Evolutionary conservation across 192 early-diverging fungal genomes (phyloP), one percentile per base, ranked within the genome.

Genomic region (Coemansia sp.): DNA sequence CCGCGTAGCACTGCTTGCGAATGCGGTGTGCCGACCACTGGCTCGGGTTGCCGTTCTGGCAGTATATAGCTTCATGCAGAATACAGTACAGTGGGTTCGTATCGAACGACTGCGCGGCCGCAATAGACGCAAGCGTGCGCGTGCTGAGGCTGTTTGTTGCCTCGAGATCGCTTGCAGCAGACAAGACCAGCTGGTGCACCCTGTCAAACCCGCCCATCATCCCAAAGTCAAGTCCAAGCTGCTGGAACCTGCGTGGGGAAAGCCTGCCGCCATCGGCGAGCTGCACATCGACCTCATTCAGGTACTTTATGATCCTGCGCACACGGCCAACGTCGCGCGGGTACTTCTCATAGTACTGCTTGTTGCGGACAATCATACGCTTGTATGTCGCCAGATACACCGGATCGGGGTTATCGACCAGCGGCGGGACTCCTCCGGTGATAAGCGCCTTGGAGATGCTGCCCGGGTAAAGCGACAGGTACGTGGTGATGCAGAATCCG

Each of bases 341-440:
- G 59, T 75, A 89, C 40, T 81, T 84, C 27, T 79, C 82, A 56
- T 89, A 89, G 59, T 85, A 87, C 31, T 83, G 71, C 50, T 84
- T 77, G 55, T 87, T 87, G 28, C 83, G 85, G 20, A 81, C 64
- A 33, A 88, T 57, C 62, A 86, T 86, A 6, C 86, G 82, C 62
- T 65, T 75, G 65, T 87, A 89, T 1, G 85, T 74, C 2, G 81
- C 78, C 28, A 78, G 68, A 48, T 89, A 87, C 29, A 88, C 88
- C 3, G 65, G 54, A 37, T 89, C 88, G 27, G 87, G 79, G 17
- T 67, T 67, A 30, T 86, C 83, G n/a, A 86, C 68, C 11, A 87
- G 58, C n/a, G 88, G 87, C 22, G 86, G 88, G 25, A 89, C 75
- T 33, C 88, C 88, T 29, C 88, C 88, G 9, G 88, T 87, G 57